Base-by-base conservation (phyloP, 139 green algal genomes). In the Chlorella sp. region DNA sequence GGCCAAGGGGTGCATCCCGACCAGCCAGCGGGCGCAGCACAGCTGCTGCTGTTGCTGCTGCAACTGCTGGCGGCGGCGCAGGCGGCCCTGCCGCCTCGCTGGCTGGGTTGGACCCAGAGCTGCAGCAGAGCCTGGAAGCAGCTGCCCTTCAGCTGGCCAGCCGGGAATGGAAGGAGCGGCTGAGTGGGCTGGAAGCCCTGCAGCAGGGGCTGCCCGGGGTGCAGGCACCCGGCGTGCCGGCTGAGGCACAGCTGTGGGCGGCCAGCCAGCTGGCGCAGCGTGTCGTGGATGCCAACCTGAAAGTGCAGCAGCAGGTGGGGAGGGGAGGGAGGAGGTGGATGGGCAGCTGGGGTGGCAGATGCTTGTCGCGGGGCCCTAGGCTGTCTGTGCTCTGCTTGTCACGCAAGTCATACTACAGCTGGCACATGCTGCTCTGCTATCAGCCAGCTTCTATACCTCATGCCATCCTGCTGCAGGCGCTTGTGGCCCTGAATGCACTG, bases 381-480 rank as follows among this genome's bases (percentile, higher is more conserved):
- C n/a, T n/a, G n/a, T n/a, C n/a, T n/a, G n/a, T n/a, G n/a, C n/a
- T n/a, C n/a, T n/a, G n/a, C n/a, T n/a, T n/a, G n/a, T n/a, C n/a
- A n/a, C n/a, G n/a, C n/a, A n/a, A n/a, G n/a, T n/a, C n/a, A n/a
- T n/a, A n/a, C n/a, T n/a, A n/a, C n/a, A n/a, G n/a, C n/a, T n/a
- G n/a, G n/a, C n/a, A n/a, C n/a, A n/a, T n/a, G n/a, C n/a, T 11
- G 20, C 44, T 39, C 26, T 28, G 44, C 51, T n/a, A n/a, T n/a
- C n/a, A n/a, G n/a, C n/a, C n/a, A n/a, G n/a, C n/a, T n/a, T n/a
- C n/a, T n/a, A n/a, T n/a, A n/a, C n/a, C n/a, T n/a, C n/a, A n/a
- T n/a, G n/a, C n/a, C n/a, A n/a, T n/a, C n/a, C n/a, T n/a, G n/a
- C 51, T 81, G 51, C 74, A 81, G 75, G 75, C 75, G 25, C 55